These are phyloP conservation scores for Nigrospora oryzae DNA, from an alignment of 2,329 filamentous ascomycete species.

Conservation along the genomic window DNA sequence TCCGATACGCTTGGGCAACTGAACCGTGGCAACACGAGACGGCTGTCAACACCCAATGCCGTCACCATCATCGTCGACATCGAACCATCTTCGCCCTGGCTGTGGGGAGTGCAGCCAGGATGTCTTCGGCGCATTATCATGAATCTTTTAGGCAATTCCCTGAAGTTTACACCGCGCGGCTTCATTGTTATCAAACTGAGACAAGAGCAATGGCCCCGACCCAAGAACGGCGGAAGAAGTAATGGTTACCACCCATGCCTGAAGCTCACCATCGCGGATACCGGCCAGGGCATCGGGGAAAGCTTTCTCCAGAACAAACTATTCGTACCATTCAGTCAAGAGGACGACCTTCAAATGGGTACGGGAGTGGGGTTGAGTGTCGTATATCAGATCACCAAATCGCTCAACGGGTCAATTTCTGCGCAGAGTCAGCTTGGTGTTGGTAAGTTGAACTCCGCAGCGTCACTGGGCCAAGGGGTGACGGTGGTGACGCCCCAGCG, in stretches of 20 bases:
- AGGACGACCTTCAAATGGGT: slow-evolving; percentile 46
- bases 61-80: slow-evolving; percentile 43
- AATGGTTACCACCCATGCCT: slow-evolving; percentile 2
- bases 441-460: too few species aligned
- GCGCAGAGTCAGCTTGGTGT: too few species aligned
- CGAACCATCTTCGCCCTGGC: slow-evolving; percentile 37
- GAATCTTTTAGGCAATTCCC: slow-evolving; percentile 52
- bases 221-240: not conserved
- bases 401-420: not conserved
- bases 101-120: slow-evolving; percentile 44
- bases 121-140: slow-evolving; percentile 43
- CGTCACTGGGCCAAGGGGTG: too few species aligned
- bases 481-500: too few species aligned
- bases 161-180: slow-evolving; percentile 44
- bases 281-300: slow-evolving; percentile 51
- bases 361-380: slow-evolving; percentile 53
- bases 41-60: not conserved
- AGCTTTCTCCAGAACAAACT: slow-evolving; percentile 48
- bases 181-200: slow-evolving; percentile 9
- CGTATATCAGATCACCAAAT: slow-evolving; percentile 28
- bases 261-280: slow-evolving; percentile 39
- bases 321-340: slow-evolving; percentile 52
- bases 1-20: too few species aligned
- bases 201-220: not conserved
- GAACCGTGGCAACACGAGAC: too few species aligned